Conservation (phyloP, 2,329 filamentous ascomycete species). For the Proliferodiscus dingleyae region DNA sequence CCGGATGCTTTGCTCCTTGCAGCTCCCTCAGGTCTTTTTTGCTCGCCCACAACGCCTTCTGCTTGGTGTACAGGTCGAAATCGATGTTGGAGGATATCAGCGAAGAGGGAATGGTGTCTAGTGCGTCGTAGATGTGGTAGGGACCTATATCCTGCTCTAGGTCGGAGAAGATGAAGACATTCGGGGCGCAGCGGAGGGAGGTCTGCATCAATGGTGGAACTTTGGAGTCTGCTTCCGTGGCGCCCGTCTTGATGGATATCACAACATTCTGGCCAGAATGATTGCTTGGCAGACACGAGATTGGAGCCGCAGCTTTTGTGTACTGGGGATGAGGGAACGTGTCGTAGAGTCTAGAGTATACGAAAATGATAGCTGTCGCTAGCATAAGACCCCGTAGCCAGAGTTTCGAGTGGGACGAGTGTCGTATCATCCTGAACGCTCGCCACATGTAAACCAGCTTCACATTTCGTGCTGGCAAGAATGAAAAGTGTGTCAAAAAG, state of each 20-base stretch:
- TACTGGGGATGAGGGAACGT: too few relatives aligned
- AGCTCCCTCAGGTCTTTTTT: conserved; percentile 41
- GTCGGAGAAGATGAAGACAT: conserved; percentile 55
- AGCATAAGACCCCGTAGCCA: too few relatives aligned
- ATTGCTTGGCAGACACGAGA: conserved; percentile 1
- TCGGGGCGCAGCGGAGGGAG: conserved; percentile 39
- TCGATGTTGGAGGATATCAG: conserved; percentile 42
- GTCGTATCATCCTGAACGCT: too few relatives aligned
- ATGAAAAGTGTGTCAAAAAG: too few relatives aligned
- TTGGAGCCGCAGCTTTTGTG: background rate
- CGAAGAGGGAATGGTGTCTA: conserved; percentile 38
- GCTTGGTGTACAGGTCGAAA: conserved; percentile 41
- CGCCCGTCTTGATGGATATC: conserved; percentile 49
- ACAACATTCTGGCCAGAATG: conserved; percentile 1
- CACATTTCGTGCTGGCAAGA: too few relatives aligned
- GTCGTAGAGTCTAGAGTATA: background rate
- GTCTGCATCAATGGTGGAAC: conserved; percentile 51
- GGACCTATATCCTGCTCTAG: conserved; percentile 44
- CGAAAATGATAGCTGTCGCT: too few relatives aligned
- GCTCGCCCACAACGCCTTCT: conserved; percentile 39
- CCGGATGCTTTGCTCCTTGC: conserved; percentile 12
- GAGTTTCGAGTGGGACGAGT: too few relatives aligned
- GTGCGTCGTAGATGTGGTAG: conserved; percentile 40
- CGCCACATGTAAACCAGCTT: too few relatives aligned
- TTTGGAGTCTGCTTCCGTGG: conserved; percentile 47